Base-by-base conservation (phyloP, 2,329 filamentous ascomycete species). In the Apiospora koreana region DNA sequence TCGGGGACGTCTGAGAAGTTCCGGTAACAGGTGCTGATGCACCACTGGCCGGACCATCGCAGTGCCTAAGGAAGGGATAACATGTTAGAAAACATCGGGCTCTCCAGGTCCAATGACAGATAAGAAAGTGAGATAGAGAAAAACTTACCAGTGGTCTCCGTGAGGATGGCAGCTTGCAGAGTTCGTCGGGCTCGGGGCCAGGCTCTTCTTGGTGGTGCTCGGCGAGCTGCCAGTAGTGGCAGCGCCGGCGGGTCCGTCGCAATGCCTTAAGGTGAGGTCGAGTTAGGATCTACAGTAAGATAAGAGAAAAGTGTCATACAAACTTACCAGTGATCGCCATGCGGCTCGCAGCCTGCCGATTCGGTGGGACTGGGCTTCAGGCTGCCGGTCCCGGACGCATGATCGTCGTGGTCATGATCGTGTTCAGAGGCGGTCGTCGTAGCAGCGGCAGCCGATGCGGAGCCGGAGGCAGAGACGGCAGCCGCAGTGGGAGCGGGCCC, bases 311-410 rank as follows among this genome's bases (percentile, higher is more conserved):
- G 46, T 16, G 35, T n/a, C 21, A 25, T 42, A 3, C 12, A 0
- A 42, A 41, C 70, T 65, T 73, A 76, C 80, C 81, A 83, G 75
- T 84, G 82, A 72, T 84, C 82, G 12, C 77, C 79, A 67, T 83
- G 81, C 14, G 81, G 73, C 48, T 79, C 75, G 71, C 82, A 84
- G 38, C 78, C 78, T 6, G 76, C 70, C 9, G 77, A 79, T 45
- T 83, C 78, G 68, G 80, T 82, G 7, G 80, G 79, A n/a, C 77
- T 79, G 3, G 80, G 79, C 28, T 76, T 69, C 4, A 80, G 70
- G n/a, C 70, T 72, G 35, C 54, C 75, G n/a, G 74, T 73, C n/a
- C 73, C 74, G 12, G 68, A 64, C 14, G 43, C 65, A 43, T 73
- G 41, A 9, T 74, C 70, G 41, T 74, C 70, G 38, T 73, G 68